Base-by-base conservation (phyloP, 2,329 filamentous ascomycete species). In the Penicillium italicum region DNA sequence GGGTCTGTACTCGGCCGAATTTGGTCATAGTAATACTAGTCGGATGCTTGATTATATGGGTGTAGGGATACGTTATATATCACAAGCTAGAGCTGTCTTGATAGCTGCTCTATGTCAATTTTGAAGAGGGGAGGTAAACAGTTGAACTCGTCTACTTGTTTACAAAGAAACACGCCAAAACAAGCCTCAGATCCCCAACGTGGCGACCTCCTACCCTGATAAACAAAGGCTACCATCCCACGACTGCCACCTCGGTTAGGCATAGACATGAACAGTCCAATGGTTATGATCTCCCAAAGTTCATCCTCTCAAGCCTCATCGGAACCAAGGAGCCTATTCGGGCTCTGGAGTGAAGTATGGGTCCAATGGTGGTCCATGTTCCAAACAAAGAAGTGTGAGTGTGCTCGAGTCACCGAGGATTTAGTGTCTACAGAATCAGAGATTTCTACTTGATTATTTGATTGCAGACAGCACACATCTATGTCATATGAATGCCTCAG, bases 141-240 rank as follows among this genome's bases (percentile, higher is more conserved):
- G 18, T 24, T 30, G 11, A 31, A 44, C 11, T 16, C 31, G n/a
- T 14, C 12, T 44, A 44, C 11, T 31, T 20, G 18, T 33, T 33
- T 50, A 51, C 53, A 51, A 55, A 55, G 53, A 51, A 34, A 28
- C 5, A 24, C 26, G 33, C 14, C 24, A 30, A 36, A 31, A 42
- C 30, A 43, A 51, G 47, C 47, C 47, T 26, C 33, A 26, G 18
- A 28, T 42, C 3, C 20, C 33, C 7, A 18, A 28, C 22, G n/a
- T 26, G 14, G 47, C 18, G 34, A 28, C 6, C 16, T 5, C 16
- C 2, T 16, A 34, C 20, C 18, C 20, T 20, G 8, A 41, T 44
- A 42, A 51, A 55, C 53, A 55, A 55, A 55, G 47, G 34, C n/a
- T 40, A 33, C 40, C 16, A 40, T 12, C 26, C 8, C 10, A 37